Conservation (phyloP, 2,329 filamentous ascomycete species). For the Blumeriella jaapii region DNA sequence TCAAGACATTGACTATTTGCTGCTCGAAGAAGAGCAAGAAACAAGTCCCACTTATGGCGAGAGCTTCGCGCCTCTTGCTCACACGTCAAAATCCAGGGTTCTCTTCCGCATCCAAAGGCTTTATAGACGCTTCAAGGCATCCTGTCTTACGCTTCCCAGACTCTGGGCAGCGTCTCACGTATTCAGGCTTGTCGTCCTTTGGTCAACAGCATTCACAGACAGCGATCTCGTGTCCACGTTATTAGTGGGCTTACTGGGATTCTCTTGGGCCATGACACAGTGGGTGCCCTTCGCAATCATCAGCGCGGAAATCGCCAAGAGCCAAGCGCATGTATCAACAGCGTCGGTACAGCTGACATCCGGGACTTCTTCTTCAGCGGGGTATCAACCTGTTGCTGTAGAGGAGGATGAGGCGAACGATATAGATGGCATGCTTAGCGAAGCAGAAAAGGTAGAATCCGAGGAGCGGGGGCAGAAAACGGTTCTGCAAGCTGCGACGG, state of each 20-base stretch:
- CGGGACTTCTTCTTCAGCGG: background rate
- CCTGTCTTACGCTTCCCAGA: background rate
- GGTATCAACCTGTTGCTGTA: background rate
- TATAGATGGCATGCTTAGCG: background rate
- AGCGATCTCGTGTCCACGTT: constrained; percentile 4
- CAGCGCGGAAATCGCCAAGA: constrained; percentile 15
- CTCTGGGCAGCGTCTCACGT: constrained; percentile 3
- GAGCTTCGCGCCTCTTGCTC: background rate
- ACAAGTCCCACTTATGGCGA: background rate
- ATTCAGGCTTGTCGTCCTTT: constrained; percentile 11
- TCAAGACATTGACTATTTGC: background rate
- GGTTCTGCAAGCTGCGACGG: constrained; percentile 2
- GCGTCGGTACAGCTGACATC: background rate
- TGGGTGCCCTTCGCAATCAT: constrained; percentile 26
- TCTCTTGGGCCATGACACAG: constrained; percentile 26
- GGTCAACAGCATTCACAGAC: constrained; percentile 10
- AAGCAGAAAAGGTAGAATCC: background rate
- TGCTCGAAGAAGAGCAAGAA: background rate
- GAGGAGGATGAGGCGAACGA: background rate
- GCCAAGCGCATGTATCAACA: background rate
- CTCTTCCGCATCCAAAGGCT: no score
- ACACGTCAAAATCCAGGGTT: background rate
- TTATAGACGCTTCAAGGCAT: background rate
- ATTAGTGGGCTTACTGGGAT: constrained; percentile 14
- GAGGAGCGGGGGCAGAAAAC: background rate